phyloP scores from a whole-genome alignment of 2,329 filamentous ascomycete species.

The Neophaeococcomyces mojaviensis region DNA sequence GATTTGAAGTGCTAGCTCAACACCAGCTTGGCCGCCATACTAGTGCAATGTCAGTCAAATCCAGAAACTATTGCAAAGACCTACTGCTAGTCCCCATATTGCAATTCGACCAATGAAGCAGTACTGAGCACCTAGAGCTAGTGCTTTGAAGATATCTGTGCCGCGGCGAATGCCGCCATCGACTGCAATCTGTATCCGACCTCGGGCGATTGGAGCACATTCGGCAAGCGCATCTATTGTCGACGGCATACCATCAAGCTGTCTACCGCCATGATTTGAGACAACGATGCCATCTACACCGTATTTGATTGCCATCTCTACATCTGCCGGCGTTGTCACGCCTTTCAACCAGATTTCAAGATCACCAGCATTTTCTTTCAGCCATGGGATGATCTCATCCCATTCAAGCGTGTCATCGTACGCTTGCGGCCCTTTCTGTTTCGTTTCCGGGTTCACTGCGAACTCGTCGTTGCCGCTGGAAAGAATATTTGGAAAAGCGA shows the following conservation, averaged over 20 bases:
- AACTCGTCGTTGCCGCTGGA: slow-evolving; percentile 18
- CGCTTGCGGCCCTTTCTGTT: slow-evolving; percentile 22
- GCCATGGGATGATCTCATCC: slow-evolving; percentile 44
- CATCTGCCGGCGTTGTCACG: slow-evolving; percentile 17
- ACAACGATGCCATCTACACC: slow-evolving; percentile 19
- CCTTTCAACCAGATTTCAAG: slow-evolving; percentile 24
- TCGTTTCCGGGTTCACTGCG: slow-evolving; percentile 9
- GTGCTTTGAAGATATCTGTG: slow-evolving; percentile 31
- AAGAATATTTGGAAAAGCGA: slow-evolving; percentile 23
- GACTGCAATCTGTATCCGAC: slow-evolving; percentile 25
- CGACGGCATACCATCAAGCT: slow-evolving; percentile 19
- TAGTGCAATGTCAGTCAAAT: slow-evolving; percentile 18
- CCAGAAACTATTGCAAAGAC: slow-evolving; percentile 9
- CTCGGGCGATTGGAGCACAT: slow-evolving; percentile 19
- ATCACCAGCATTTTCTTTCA: slow-evolving; percentile 31
- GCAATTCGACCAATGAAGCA: slow-evolving; percentile 29
- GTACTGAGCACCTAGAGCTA: slow-evolving; percentile 29
- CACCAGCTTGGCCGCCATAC: slow-evolving; percentile 29
- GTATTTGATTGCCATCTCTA: slow-evolving; percentile 16
- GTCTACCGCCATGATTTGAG: slow-evolving; percentile 20
- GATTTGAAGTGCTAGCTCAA: slow-evolving; percentile 29
- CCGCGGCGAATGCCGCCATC: slow-evolving; percentile 32
- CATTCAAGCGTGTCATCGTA: slow-evolving; percentile 39
- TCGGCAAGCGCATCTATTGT: slow-evolving; percentile 19
- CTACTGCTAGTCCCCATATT: slow-evolving; percentile 31